Conservation (phyloP, 345 rosid genomes). For the Laguncularia racemosa region DNA sequence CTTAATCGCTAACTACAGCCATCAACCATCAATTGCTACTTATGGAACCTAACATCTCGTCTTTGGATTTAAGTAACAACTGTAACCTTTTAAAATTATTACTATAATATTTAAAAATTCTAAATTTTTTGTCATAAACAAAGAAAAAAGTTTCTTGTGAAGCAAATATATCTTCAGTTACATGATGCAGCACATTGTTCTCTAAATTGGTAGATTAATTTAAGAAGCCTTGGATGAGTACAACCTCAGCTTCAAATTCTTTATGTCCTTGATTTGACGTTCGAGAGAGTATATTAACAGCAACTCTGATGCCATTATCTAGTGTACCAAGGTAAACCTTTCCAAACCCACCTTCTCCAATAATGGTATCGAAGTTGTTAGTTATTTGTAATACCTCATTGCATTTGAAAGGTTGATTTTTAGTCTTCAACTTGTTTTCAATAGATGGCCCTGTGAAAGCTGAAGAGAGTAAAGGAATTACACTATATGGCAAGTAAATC, state of each 20-base stretch:
- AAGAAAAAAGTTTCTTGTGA: too few species aligned
- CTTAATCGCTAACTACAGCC: not conserved
- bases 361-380: slow-evolving; percentile 27
- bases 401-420: slow-evolving; percentile 22
- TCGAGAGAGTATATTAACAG: slow-evolving; percentile 42
- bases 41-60: not conserved
- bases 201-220: too few species aligned
- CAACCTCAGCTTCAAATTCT: slow-evolving; percentile 28
- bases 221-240: slow-evolving; percentile 45
- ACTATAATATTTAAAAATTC: slow-evolving; percentile 6
- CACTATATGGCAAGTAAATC: too few species aligned
- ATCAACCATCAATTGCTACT: too few species aligned
- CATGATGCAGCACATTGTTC: too few species aligned
- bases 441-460: too few species aligned
- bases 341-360: slow-evolving; percentile 59
- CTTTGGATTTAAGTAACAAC: not conserved
- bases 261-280: too few species aligned
- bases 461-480: too few species aligned
- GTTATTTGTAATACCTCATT: slow-evolving; percentile 27
- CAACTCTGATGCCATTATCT: slow-evolving; percentile 23
- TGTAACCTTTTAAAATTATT: slow-evolving; percentile 10
- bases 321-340: slow-evolving; percentile 36
- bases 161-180: too few species aligned
- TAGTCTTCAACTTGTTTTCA: slow-evolving; percentile 9
- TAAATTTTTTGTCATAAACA: slow-evolving; percentile 16